Base-by-base conservation (phyloP, 2,329 filamentous ascomycete species). In the Diaporthe humulicola region DNA sequence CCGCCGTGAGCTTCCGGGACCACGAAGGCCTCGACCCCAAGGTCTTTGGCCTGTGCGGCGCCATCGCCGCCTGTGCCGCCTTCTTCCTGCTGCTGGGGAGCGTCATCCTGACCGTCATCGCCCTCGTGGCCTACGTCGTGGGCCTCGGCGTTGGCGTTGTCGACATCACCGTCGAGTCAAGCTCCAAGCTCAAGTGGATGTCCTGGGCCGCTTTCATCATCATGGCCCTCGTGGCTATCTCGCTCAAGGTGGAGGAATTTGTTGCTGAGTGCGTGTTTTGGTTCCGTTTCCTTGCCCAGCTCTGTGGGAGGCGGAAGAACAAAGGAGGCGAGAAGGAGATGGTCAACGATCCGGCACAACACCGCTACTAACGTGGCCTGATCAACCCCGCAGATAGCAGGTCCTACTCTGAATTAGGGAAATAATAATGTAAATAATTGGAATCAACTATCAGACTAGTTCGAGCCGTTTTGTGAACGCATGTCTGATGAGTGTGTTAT, bases 1-100 rank as follows among this genome's bases (percentile, higher is more conserved):
- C 52, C 28, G 45, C 40, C 6, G 42, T 50, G 33, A 64, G 56
- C n/a, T 38, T 74, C 52, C 33, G 52, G 28, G 22, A 25, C 40
- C 42, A 64, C 48, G 67, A 74, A 33, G 17, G 42, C n/a, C 36
- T 76, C 14, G 67, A 69, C 17, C 9, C 74, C 28, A 42, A 42
- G 45, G 30, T 72, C 22, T 76, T 74, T 45, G 66, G 67, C 12
- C 42, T 74, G 33, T 76, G 72, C 56, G 74, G 72, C 52, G 30
- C 58, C n/a, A 22, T 76, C 45, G 58, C 72, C 8, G 72, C 72
- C 17, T 5, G 38, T 28, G 72, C 72, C 14, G 69, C 74, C 67
- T 76, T 76, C 61, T 74, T 76, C 30, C 60, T 76, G 6, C 54
- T 76, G 33, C 67, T 76, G 58, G 74, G 74, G 1, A 76, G 74